Evolutionary conservation across 23 red algal species (phyloP), one percentile per base, ranked within the genome.

Genomic region (Gracilariopsis chorda): DNA sequence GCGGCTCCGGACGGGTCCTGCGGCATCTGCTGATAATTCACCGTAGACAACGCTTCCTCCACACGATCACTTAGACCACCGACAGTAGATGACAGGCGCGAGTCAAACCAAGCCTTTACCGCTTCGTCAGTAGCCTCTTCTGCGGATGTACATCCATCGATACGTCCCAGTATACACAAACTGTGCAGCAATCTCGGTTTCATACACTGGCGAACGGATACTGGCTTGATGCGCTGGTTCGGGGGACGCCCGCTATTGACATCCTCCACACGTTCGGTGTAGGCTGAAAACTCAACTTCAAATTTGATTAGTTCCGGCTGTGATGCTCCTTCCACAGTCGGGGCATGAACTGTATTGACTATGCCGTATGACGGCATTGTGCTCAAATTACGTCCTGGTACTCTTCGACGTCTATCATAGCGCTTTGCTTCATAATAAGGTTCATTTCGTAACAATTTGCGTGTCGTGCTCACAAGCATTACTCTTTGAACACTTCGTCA

Each of bases 101-200:
- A 11, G 43, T 80, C 75, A 48, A 80, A 52, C 41, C 75, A 80
- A 25, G 20, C 39, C 35, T 80, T 57, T 24, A 52, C 75, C 27
- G n/a, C 23, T 80, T 45, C 75, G 23, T 4, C 46, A 49, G 75
- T 80, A 17, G 75, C 75, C n/a, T 80, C 46, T 30, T 80, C 75
- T 7, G 56, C 46, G 33, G 75, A 13, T 4, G n/a, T 52, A 21
- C 44, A 42, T 32, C 75, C 75, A 19, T 80, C 75, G 24, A 80
- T 80, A 4, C 56, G 28, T 52, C 43, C 75, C 75, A 80, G 5
- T 7, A 80, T 80, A 7, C 75, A 51, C 42, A 80, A 80, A 53
- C 13, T 7, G 7, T 80, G 75, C 23, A 80, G 41, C 8, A 35
- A 6, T 7, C 19, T 51, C 8, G 20, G 20, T 24, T 80, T 7